phyloP scores from a whole-genome alignment of 1,284 basidiomycete species.

The Trametes polyzona region DNA sequence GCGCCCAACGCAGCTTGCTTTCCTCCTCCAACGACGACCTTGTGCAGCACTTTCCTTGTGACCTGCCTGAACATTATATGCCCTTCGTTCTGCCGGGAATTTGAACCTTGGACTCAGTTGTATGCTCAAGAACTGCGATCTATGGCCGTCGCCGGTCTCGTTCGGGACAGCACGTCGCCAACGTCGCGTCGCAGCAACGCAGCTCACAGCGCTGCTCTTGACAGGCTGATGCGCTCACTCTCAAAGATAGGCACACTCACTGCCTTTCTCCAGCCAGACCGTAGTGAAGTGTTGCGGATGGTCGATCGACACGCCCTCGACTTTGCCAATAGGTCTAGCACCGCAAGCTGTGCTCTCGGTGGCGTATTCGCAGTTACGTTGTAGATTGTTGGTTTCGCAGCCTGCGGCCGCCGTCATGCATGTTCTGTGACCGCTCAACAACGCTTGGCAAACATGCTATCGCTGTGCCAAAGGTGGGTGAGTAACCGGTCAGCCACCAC shows the following conservation, averaged over 20 bases:
- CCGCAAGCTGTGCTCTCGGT: not conserved
- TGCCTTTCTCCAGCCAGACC: not conserved
- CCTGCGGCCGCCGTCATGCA: not conserved
- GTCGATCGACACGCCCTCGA: not conserved
- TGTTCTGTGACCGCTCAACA: not conserved
- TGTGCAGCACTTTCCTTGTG: not conserved
- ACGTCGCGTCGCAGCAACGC: not conserved
- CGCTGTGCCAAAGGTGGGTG: no score
- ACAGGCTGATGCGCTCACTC: not conserved
- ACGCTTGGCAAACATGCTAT: no score
- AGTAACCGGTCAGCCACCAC: no score
- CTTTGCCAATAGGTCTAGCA: not conserved
- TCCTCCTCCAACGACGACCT: slow-evolving; percentile 1
- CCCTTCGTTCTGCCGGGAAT: not conserved
- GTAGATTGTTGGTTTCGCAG: not conserved
- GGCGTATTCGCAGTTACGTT: not conserved
- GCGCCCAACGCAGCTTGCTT: not conserved
- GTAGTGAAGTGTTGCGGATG: no score
- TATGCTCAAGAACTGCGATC: not conserved
- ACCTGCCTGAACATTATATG: not conserved
- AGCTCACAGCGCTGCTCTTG: not conserved
- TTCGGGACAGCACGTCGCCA: not conserved
- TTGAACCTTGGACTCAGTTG: not conserved
- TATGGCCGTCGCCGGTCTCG: not conserved
- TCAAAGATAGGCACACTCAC: not conserved